phyloP scores from a whole-genome alignment of 257 asterid species.

The Gentiana dahurica region DNA sequence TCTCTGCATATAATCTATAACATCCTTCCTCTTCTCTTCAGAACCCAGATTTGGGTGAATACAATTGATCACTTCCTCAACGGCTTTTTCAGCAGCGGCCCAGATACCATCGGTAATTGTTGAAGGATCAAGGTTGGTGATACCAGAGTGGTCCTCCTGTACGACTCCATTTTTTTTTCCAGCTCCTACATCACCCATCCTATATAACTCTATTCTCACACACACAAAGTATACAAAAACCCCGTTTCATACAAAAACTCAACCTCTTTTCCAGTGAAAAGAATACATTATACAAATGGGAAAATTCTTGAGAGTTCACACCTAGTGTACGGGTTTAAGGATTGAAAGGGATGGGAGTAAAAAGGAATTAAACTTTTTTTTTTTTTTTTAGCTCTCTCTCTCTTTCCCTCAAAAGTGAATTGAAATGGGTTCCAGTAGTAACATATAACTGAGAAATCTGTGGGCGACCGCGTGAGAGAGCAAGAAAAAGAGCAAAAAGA shows the following conservation, averaged over 20 bases:
- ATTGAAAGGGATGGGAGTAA: background rate
- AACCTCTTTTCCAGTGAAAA: background rate
- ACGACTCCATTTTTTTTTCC: constrained; percentile 3
- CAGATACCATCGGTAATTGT: constrained; percentile 36
- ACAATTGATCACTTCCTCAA: constrained; percentile 34
- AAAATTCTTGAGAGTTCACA: background rate
- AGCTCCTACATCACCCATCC: constrained; percentile 16
- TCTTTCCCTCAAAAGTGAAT: background rate
- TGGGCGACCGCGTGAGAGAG: background rate
- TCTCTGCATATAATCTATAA: constrained; percentile 61
- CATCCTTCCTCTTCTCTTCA: constrained; percentile 59
- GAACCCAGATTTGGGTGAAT: constrained; percentile 63
- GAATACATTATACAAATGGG: constrained; percentile 1
- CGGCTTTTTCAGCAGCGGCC: constrained; percentile 47
- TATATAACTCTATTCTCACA: background rate
- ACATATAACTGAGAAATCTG: background rate
- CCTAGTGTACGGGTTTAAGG: background rate
- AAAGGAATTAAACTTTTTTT: background rate
- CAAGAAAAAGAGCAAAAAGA: background rate
- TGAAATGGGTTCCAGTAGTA: constrained; percentile 11
- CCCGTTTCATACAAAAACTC: background rate
- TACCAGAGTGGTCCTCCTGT: constrained; percentile 5
- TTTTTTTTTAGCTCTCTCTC: background rate
- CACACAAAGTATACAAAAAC: background rate
- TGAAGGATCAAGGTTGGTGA: constrained; percentile 19